These are phyloP conservation scores for Aspergillus carlsbadensis DNA, from an alignment of 495 filamentous ascomycete genomes.

Conservation along the genomic window DNA sequence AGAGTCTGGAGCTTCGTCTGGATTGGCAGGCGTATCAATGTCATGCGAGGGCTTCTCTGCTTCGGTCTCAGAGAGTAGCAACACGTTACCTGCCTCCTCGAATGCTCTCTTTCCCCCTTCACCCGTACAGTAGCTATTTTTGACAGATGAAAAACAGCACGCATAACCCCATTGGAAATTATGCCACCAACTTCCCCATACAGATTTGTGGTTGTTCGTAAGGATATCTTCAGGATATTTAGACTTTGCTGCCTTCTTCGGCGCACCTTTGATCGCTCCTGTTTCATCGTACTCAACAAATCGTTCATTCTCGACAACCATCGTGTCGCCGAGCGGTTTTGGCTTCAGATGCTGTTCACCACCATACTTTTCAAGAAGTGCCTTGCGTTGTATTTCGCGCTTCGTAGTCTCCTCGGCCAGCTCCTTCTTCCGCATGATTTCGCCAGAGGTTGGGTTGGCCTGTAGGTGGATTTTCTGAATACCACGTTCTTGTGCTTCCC, in stretches of 20 bases:
- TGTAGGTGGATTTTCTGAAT: conserved; percentile 83
- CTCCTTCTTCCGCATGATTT: conserved; percentile 77
- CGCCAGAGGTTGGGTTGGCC: conserved; percentile 93
- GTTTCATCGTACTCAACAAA: conserved; percentile 94
- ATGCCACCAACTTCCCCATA: conserved; percentile 98
- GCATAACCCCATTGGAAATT: conserved; percentile 97
- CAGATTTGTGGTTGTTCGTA: conserved; percentile 85
- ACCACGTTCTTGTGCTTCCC: conserved; percentile 86
- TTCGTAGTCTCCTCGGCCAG: conserved; percentile 67
- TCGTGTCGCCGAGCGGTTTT: conserved; percentile 59
- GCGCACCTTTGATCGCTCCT: conserved; percentile 85
- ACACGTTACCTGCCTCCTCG: conserved; percentile 61
- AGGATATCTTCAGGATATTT: conserved; percentile 90
- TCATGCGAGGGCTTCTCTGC: conserved; percentile 15
- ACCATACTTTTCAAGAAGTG: conserved; percentile 83
- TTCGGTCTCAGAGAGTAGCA: conserved; percentile 42
- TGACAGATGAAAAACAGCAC: conserved; percentile 89
- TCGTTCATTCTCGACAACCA: conserved; percentile 76
- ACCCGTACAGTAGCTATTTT: conserved; percentile 97
- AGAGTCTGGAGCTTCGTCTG: conserved; percentile 28
- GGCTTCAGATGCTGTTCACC: conserved; percentile 64
- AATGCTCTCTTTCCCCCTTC: conserved; percentile 76
- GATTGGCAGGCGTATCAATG: conserved; percentile 20
- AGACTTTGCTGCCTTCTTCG: conserved; percentile 69
- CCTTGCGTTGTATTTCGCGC: conserved; percentile 63